Evolutionary conservation across 176 grass and related monocot genomes (phyloP).

Genomic region (Themeda triandra): DNA sequence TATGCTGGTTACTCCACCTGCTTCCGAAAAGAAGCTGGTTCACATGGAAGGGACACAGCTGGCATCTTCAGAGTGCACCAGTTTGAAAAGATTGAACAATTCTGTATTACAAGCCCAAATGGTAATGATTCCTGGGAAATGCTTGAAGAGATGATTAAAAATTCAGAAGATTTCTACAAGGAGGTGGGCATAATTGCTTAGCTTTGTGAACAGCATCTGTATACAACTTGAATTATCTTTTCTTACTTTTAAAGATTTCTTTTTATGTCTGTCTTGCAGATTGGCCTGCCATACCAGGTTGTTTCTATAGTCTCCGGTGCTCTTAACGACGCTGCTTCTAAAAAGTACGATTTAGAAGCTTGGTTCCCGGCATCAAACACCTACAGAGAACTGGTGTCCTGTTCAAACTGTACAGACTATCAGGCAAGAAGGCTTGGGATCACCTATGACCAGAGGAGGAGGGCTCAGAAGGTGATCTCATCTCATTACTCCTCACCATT

Average conservation of each 20-base stretch:
- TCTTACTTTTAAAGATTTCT: background rate
- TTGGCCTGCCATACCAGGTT: slow-evolving; percentile 80
- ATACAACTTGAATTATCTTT: background rate
- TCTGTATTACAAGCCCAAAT: slow-evolving; percentile 72
- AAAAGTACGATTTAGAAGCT: slow-evolving; percentile 92
- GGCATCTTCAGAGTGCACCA: slow-evolving; percentile 92
- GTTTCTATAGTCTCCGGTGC: slow-evolving; percentile 83
- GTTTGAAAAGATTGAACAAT: slow-evolving; percentile 92
- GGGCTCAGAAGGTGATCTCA: no score
- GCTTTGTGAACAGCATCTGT: background rate
- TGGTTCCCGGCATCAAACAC: slow-evolving; percentile 90
- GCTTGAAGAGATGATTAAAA: slow-evolving; percentile 80
- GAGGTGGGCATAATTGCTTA: slow-evolving; percentile 47
- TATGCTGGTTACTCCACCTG: slow-evolving; percentile 91
- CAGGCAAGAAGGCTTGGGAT: no score
- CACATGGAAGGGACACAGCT: slow-evolving; percentile 79
- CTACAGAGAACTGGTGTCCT: slow-evolving; percentile 81
- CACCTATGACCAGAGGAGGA: no score
- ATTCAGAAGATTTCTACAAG: slow-evolving; percentile 80
- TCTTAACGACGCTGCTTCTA: slow-evolving; percentile 85
- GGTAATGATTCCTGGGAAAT: slow-evolving; percentile 65
- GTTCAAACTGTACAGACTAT: slow-evolving; percentile 91
- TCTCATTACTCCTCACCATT: no score
- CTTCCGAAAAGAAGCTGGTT: slow-evolving; percentile 89
- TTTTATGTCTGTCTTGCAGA: slow-evolving; percentile 36